phyloP scores from a whole-genome alignment of 108 stramenopile species.

The Halocafeteria seosinensis region DNA sequence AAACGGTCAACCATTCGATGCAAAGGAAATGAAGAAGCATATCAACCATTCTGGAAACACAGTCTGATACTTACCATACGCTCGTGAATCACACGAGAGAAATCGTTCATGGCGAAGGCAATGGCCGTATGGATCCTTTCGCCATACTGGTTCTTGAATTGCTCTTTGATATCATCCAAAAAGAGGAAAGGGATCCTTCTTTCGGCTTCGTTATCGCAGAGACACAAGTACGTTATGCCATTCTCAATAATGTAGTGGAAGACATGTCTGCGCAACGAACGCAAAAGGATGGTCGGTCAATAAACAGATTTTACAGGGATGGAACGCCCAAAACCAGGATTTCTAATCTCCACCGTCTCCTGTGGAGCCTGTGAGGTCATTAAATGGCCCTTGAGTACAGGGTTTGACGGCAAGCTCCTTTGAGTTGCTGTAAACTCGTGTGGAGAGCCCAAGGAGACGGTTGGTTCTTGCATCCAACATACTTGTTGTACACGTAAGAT shows the following conservation, averaged over 20 bases:
- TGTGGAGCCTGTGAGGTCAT: too few relatives aligned
- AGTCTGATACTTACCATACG: constrained; percentile 62
- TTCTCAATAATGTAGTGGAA: constrained; percentile 80
- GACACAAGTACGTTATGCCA: constrained; percentile 81
- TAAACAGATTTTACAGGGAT: not conserved
- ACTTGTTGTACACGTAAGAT: constrained; percentile 53
- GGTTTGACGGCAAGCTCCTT: too few relatives aligned
- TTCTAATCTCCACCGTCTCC: too few relatives aligned
- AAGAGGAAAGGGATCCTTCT: constrained; percentile 83
- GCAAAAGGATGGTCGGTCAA: not conserved
- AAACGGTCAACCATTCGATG: not conserved
- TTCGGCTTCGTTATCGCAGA: constrained; percentile 56
- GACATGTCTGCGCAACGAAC: constrained; percentile 13
- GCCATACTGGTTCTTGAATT: constrained; percentile 60
- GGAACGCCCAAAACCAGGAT: too few relatives aligned
- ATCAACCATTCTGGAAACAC: not conserved
- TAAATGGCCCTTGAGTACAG: too few relatives aligned
- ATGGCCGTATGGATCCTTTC: constrained; percentile 59
- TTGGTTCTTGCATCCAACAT: too few relatives aligned
- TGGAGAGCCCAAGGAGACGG: too few relatives aligned
- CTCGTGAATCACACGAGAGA: constrained; percentile 45
- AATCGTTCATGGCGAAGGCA: constrained; percentile 79
- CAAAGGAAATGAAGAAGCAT: not conserved
- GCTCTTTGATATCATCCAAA: constrained; percentile 65
- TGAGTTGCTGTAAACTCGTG: too few relatives aligned